Conservation (phyloP, 2,329 filamentous ascomycete species). For the Cryphonectria naterciae region DNA sequence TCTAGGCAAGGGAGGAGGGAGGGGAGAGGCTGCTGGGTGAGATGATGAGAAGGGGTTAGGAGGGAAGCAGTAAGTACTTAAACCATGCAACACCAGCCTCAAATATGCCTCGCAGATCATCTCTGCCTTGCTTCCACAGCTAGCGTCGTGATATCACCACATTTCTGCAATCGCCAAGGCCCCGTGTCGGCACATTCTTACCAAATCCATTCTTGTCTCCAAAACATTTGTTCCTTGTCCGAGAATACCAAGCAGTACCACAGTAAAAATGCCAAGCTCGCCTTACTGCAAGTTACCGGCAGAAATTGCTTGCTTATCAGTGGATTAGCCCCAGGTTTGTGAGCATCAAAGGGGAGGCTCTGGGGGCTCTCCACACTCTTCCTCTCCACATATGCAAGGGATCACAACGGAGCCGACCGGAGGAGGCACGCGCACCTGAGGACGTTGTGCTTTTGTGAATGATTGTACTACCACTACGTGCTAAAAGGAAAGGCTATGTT, state of each 20-base stretch:
- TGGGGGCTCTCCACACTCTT: background rate
- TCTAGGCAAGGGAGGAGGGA: background rate
- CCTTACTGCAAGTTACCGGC: background rate
- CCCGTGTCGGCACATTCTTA: background rate
- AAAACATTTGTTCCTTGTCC: background rate
- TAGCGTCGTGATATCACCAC: background rate
- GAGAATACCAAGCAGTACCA: background rate
- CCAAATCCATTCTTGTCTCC: conserved; percentile 5
- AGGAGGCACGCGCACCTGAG: background rate
- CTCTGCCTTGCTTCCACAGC: background rate
- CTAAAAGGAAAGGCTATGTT: no score
- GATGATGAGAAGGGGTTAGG: background rate
- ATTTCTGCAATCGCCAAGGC: background rate
- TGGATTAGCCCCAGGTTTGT: background rate
- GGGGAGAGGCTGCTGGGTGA: background rate
- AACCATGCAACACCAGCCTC: background rate
- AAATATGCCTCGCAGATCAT: background rate
- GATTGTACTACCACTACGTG: no score
- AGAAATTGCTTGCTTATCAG: background rate
- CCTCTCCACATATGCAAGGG: background rate
- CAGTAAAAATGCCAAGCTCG: background rate
- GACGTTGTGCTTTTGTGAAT: no score
- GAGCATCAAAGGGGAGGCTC: no score
- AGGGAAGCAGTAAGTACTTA: background rate
- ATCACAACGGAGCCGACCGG: background rate